Conservation (phyloP, 2,329 filamentous ascomycete species). For the Cladosporium sp. region DNA sequence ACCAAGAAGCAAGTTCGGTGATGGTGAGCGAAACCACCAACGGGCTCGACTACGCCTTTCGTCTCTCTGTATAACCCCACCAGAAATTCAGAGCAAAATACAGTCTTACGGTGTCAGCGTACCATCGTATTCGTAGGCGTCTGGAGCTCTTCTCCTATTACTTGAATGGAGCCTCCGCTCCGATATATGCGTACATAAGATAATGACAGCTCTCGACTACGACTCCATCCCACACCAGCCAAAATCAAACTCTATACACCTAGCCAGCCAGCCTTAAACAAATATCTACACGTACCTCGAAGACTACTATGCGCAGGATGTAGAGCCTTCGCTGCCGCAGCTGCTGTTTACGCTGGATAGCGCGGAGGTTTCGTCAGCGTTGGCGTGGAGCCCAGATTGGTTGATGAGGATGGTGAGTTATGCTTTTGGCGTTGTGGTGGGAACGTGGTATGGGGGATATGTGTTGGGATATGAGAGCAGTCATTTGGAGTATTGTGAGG, state of each 20-base stretch:
- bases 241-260: no score
- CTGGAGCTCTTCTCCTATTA: no score
- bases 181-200: no score
- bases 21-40: background rate
- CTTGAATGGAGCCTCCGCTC: no score
- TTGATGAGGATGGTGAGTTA: slow-evolving; percentile 28
- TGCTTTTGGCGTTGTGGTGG: slow-evolving; percentile 31
- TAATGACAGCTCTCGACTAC: no score
- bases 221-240: no score
- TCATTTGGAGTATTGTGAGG: background rate
- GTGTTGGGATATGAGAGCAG: background rate
- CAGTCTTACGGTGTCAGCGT: no score
- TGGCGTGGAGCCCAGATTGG: slow-evolving; percentile 29
- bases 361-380: slow-evolving; percentile 32
- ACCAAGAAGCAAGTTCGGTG: background rate
- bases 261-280: no score
- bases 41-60: background rate
- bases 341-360: slow-evolving; percentile 31
- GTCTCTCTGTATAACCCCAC: background rate
- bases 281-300: slow-evolving; percentile 35
- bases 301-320: slow-evolving; percentile 30
- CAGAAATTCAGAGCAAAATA: background rate
- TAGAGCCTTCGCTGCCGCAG: slow-evolving; percentile 30
- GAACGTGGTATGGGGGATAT: slow-evolving; percentile 23
- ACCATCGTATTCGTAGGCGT: no score